Base-by-base conservation (phyloP, 768 basidiomycete species). In the Boletus tomentosulus region DNA sequence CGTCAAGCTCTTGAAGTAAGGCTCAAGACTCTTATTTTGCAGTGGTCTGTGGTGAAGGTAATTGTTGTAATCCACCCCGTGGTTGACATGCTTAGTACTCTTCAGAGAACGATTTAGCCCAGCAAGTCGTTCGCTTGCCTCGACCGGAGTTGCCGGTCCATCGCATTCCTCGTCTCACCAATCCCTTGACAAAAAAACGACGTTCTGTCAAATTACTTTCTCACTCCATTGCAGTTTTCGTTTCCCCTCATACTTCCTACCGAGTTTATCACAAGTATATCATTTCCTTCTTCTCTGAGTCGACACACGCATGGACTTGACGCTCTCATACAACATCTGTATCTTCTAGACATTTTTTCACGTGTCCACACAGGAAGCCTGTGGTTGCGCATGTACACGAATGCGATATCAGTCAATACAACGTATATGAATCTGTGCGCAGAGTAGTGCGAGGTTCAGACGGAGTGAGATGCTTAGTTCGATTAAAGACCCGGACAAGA, bases 41-140 rank as follows among this genome's bases (percentile, higher is more conserved):
- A 89, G 64, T 92, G 89, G 89, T 86, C 89, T 6, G 74, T 82
- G 27, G 85, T 91, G 50, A 91, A 89, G 75, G 89, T 87, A 59
- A 35, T 10, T 16, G 44, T 28, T 60, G 6, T 22, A n/a, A 44
- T n/a, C 8, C 13, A 6, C 27, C 47, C 24, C n/a, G 16, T 46
- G 22, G 33, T 35, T 35, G 50, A 15, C 41, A 11, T 19, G 19
- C 58, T 66, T 13, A 68, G 22, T 16, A 13, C 13, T 24, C 24
- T 59, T 19, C 56, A 85, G 83, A 74, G 81, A 54, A 85, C 83
- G 9, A 85, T 85, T 57, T 85, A 81, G 39, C 27, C 11, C 43
- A 28, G 37, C 35, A 38, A 35, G 11, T 31, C 30, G 27, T 28
- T 44, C 6, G 8, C 43, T n/a, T 44, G 27, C 43, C 4, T 28